Base-by-base conservation (phyloP, 1,284 basidiomycete species). In the Trametes pubescens region DNA sequence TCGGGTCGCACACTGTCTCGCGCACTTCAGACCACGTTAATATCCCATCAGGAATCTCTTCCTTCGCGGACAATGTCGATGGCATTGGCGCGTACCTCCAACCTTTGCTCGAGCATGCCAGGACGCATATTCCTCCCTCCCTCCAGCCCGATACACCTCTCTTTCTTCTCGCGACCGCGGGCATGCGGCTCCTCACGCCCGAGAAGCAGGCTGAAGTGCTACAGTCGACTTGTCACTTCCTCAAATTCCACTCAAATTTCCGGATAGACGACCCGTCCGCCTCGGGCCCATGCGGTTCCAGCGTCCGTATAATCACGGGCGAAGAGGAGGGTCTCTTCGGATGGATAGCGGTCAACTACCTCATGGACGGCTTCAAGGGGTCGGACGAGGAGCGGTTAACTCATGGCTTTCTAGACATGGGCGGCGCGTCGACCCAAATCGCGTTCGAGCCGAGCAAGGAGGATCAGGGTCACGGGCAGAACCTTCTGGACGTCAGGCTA, bases 331-430 rank as follows among this genome's bases (percentile, higher is more conserved):
- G 98, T 0, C 80, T 99, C 52, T 98, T 97, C 77, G 98, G 98
- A 1, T 99, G 98, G 98, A 95, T 99, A 60, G 95, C 96, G 0
- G 95, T 99, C 74, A 99, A 99, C 77, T 99, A 99, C 76, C 89
- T 99, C 49, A 98, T 99, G 95, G 94, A 99, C 74, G 97, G 96
- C 1, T 99, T 99, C 75, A 83, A 84, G 16, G 87, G 87, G 16
- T 81, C 86, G 52, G 81, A 80, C 68, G 76, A 81, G 47, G 81
- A 84, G 68, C 83, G 80, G 62, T 93, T 94, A 37, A 99, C 98
- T 4, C 99, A 95, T 72, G 98, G 98, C 4, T 99, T 99, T 78
- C 83, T 99, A 66, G 98, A 99, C 77, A 99, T 99, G 98, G 97
- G 97, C 59, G 97, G 97, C 40, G 97, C 98, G 22, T 98, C 95